Evolutionary conservation across 257 asterid genomes (phyloP), one percentile per base, ranked within the genome.

Genomic region (Anisodus tanguticus): DNA sequence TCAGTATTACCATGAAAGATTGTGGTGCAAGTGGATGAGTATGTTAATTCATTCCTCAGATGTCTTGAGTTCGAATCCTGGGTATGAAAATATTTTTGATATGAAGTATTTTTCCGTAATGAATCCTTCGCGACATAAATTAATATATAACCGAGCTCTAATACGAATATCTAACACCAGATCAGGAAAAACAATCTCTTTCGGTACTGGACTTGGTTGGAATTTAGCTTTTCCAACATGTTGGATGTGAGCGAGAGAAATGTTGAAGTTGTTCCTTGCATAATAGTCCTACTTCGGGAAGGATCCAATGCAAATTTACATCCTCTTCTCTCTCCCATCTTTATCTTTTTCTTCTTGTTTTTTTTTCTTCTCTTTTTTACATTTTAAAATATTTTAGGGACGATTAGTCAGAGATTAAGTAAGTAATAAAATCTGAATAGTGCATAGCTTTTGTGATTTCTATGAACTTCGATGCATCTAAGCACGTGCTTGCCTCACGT

Each of bases 251-350:
- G 26, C 4, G 12, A 53, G 57, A 51, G 4, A 53, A 22, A n/a
- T 11, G 58, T 8, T 13, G 64, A 7, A 26, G 26, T 53, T 76
- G 81, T 51, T 76, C 47, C 63, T 76, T 22, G 63, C 22, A 76
- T 76, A 51, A 22, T 76, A 76, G 63, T 76, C 63, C 62, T 49
- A 49, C 80, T 76, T 76, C 81, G 81, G 81, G 64, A 76, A 26
- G 81, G 81, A 76, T 76, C 81, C 81, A 53, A 76, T 53, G 81
- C 81, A 76, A 49, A 53, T 51, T 76, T 76, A 41, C 45, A 41
- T 41, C 35, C 1, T 31, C 35, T 22, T 22, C 35, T 31, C 35
- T 31, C 35, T 31, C 35, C 35, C 35, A 31, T 53, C 63, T 53
- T 53, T 53, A 11, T 26, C 47, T 51, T 31, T 72, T 19, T 74